Evolutionary conservation across 176 grass and related monocot genomes (phyloP).

Genomic region (Musa acuminata): DNA sequence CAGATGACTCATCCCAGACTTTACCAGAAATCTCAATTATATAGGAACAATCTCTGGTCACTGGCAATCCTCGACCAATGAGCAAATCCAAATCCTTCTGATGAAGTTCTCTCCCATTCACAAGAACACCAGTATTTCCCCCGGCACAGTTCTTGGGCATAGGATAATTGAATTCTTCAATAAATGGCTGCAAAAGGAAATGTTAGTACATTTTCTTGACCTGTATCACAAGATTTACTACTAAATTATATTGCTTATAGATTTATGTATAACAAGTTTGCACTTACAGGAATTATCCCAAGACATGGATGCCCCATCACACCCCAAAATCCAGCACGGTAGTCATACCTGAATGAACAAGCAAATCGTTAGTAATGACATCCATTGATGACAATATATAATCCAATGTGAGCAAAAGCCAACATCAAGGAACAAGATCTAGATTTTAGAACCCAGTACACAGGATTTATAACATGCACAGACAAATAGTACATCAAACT

Average conservation of each 20-base stretch:
- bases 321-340: conserved; percentile 94
- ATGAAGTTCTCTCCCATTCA: conserved; percentile 99
- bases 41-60: conserved; percentile 48
- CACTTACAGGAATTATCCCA: conserved; percentile 97
- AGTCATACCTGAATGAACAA: conserved; percentile 70
- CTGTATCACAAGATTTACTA: no score
- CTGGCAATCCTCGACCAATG: conserved; percentile 56
- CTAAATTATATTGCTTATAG: not conserved
- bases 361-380: not conserved
- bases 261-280: not conserved
- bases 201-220: not conserved
- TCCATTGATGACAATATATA: not conserved
- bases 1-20: conserved; percentile 72
- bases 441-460: not conserved
- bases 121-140: conserved; percentile 58
- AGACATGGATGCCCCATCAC: conserved; percentile 64
- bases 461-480: not conserved
- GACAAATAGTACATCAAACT: not conserved
- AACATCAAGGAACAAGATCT: not conserved
- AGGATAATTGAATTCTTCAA: conserved; percentile 88
- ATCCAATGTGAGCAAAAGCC: not conserved
- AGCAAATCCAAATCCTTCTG: conserved; percentile 83
- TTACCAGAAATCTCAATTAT: conserved; percentile 80
- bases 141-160: conserved; percentile 75
- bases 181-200: conserved; percentile 49